Conservation (phyloP, 306 rosid genomes). For the Inga leiocalycina region DNA sequence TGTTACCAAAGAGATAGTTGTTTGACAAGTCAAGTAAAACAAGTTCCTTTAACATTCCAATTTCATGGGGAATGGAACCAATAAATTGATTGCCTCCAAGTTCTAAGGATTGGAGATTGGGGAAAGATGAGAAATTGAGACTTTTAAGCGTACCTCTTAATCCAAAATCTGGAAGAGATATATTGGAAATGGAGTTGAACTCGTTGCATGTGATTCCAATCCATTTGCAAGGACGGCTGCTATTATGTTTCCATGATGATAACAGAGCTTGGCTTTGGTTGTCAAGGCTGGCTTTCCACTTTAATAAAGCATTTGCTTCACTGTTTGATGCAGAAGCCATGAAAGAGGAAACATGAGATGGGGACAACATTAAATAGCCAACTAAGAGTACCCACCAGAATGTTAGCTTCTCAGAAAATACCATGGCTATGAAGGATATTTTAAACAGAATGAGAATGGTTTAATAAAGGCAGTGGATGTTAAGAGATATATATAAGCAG, state of each 20-base stretch:
- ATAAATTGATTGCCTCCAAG: too few species aligned
- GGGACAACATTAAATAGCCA: not conserved
- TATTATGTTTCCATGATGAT: not conserved
- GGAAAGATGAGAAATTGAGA: not conserved
- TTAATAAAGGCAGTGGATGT: not conserved
- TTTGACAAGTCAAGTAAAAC: not conserved
- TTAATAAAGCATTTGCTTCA: conserved; percentile 5
- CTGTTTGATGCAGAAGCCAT: not conserved
- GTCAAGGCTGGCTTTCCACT: not conserved
- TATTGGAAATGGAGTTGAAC: not conserved
- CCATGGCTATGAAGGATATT: not conserved
- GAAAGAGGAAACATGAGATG: not conserved
- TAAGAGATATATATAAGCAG: not conserved
- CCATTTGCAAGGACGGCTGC: conserved; percentile 17
- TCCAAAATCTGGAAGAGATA: not conserved
- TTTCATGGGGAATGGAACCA: too few species aligned
- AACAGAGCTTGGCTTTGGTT: conserved; percentile 21
- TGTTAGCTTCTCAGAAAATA: not conserved
- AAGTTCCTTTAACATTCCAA: too few species aligned
- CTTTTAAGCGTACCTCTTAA: conserved; percentile 28
- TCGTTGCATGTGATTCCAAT: conserved; percentile 12
- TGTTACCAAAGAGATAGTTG: not conserved
- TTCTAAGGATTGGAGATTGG: not conserved
- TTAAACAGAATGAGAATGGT: not conserved
- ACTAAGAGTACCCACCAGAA: not conserved